Evolutionary conservation across 768 basidiomycete species (phyloP), one percentile per base, ranked within the genome.

Genomic region (Lactarius quietus): DNA sequence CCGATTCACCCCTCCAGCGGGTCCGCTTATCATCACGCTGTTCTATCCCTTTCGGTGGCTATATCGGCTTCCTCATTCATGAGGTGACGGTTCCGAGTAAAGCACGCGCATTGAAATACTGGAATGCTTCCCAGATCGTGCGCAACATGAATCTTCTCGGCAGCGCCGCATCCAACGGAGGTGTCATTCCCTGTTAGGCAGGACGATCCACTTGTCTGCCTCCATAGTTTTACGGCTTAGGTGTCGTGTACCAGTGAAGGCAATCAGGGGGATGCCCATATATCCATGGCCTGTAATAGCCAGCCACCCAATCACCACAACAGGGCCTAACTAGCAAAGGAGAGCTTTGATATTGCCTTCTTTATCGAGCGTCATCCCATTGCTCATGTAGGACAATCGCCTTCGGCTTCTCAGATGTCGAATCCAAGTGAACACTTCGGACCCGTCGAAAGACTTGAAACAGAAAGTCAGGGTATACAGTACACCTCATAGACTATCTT

Each of bases 21-120:
- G 80, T 82, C 73, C 92, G 18, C 80, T 86, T 29, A 84, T 86
- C 70, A 77, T 92, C 62, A 78, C 86, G 20, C 74, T 90, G 64
- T 79, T 93, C 65, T 93, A 85, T 72, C 90, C 90, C 0, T 85
- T 92, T 73, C 80, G 92, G 64, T 93, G 88, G 89, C 76, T 92
- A 4, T 90, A 83, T 75, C 85, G 85, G 72, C 82, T 86, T 5
- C 88, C 88, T 74, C 81, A 86, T 68, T 71, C 78, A 10, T 76
- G 75, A 0, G 89, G 90, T 10, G 90, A 90, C 10, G 90, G 89
- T 0, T 76, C 86, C 86, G 59, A 88, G 91, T 20, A 86, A 84
- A 17, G 88, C 87, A n/a, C 90, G 89, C 70, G 81, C 88, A 15
- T 75, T 92, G 56, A 88, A 88, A 73, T 79, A 79, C 28, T 68